Evolutionary conservation across 73 alveolate genomes (phyloP).

Genomic region (Symbiodinium natans): DNA sequence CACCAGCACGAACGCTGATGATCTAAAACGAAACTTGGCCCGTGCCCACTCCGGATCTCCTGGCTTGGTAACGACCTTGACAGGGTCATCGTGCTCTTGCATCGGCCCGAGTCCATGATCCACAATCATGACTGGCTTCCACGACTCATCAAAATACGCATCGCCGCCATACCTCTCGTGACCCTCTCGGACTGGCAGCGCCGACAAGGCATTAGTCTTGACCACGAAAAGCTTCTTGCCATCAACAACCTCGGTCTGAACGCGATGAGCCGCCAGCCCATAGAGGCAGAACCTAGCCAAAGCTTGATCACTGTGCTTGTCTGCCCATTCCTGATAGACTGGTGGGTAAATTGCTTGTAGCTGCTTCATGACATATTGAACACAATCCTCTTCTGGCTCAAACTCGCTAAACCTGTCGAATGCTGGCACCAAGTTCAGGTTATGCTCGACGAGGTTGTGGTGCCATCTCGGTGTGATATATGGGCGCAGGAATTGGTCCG

Average conservation of each 20-base stretch:
- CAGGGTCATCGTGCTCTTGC: not conserved
- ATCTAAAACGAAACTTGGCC: conserved; percentile 73
- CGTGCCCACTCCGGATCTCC: conserved; percentile 41
- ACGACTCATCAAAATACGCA: conserved; percentile 44
- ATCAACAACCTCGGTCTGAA: not conserved
- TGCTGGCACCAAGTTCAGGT: not conserved
- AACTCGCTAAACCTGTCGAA: not conserved
- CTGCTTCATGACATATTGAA: conserved; percentile 6
- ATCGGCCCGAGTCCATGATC: conserved; percentile 19
- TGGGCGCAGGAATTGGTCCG: not conserved
- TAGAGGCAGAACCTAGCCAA: not conserved
- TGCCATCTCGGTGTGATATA: not conserved
- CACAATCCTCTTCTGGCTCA: not conserved
- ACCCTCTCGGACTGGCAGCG: conserved; percentile 17
- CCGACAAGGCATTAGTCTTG: conserved; percentile 38
- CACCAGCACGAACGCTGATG: conserved; percentile 50
- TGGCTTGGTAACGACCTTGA: conserved; percentile 10
- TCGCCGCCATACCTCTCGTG: conserved; percentile 2
- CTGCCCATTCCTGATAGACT: conserved; percentile 47
- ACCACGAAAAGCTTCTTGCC: conserved; percentile 42
- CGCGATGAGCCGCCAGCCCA: conserved; percentile 47
- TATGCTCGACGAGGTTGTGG: not conserved
- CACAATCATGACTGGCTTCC: conserved; percentile 33
- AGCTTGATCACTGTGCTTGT: conserved; percentile 59
- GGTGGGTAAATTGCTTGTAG: not conserved